phyloP scores from a whole-genome alignment of 306 rosid species.

The Cicer chorassanicum region DNA sequence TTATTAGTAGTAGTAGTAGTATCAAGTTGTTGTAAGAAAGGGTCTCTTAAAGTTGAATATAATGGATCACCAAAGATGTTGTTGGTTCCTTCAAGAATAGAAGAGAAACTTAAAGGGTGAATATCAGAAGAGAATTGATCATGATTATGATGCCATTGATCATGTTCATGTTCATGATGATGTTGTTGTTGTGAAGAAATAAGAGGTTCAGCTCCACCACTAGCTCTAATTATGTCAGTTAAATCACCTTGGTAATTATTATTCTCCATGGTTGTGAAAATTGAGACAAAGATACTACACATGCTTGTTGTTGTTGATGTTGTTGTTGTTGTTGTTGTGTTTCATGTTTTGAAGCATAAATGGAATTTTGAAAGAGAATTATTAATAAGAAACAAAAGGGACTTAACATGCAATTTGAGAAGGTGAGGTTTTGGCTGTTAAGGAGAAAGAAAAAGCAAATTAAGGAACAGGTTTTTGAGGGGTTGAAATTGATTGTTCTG shows the following conservation, averaged over 20 bases:
- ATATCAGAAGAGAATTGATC: conserved; percentile 9
- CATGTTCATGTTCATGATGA: conserved; percentile 11
- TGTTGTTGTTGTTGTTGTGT: background rate
- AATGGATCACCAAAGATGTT: conserved; percentile 77
- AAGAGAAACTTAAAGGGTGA: conserved; percentile 50
- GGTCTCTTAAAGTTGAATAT: conserved; percentile 72
- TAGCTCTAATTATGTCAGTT: conserved; percentile 73
- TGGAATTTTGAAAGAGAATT: background rate
- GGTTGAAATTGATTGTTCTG: conserved; percentile 49
- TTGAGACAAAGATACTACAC: conserved; percentile 58
- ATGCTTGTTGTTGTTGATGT: conserved; percentile 37
- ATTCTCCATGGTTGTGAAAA: conserved; percentile 55
- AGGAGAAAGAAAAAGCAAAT: conserved; percentile 50
- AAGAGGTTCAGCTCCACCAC: conserved; percentile 35
- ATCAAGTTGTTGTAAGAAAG: conserved; percentile 61
- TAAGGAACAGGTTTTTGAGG: conserved; percentile 50
- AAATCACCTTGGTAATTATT: conserved; percentile 79
- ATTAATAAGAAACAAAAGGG: background rate
- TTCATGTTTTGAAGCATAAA: conserved; percentile 34
- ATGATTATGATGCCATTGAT: conserved; percentile 25
- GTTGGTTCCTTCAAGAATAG: conserved; percentile 40
- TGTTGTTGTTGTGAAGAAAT: conserved; percentile 16
- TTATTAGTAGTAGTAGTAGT: background rate
- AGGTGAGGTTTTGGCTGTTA: conserved; percentile 45
- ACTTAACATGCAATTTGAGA: conserved; percentile 21